Percentiles rank a stretch among this genome's conserved stretches.
Conservation (phyloP, 169 alveolate genomes). For the Eimeria necatrix region DNA sequence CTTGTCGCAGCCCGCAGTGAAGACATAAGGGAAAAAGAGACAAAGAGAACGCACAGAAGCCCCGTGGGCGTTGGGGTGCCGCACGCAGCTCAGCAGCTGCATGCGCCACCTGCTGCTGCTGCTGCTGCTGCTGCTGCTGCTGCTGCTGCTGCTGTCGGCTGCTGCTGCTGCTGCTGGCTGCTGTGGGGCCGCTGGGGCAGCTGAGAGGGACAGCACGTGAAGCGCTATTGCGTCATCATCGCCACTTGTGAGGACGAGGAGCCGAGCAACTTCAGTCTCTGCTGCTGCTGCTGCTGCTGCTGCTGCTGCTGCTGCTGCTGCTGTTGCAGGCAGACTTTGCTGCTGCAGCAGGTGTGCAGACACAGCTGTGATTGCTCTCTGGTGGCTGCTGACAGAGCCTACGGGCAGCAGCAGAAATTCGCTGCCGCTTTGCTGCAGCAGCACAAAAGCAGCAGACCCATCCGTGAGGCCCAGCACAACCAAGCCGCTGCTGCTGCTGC, state of each 20-base stretch:
- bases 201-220: background rate
- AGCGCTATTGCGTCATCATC: slow-evolving; percentile 35
- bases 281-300: background rate
- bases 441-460: slow-evolving; percentile 29
- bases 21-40: background rate
- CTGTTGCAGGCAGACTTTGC: background rate
- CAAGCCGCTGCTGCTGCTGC: slow-evolving; percentile 13
- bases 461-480: slow-evolving; percentile 45
- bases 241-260: slow-evolving; percentile 27
- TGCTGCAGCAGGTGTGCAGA: slow-evolving; percentile 8
- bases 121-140: slow-evolving; percentile 12
- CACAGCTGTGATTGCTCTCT: slow-evolving; percentile 32
- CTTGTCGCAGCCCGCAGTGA: slow-evolving; percentile 46
- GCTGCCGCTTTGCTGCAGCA: slow-evolving; percentile 16
- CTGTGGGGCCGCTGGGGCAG: background rate
- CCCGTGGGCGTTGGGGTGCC: slow-evolving; percentile 52
- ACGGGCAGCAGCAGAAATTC: slow-evolving; percentile 28
- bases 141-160: slow-evolving; percentile 42
- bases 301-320: slow-evolving; percentile 30
- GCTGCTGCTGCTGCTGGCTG: slow-evolving; percentile 30
- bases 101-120: slow-evolving; percentile 66
- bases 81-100: slow-evolving; percentile 14
- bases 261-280: background rate
- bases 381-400: slow-evolving; percentile 9
- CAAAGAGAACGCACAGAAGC: slow-evolving; percentile 17